Evolutionary conservation across 23 red algal species (phyloP), one percentile per base, ranked within the genome.

Genomic region (Gracilaria caudata): DNA sequence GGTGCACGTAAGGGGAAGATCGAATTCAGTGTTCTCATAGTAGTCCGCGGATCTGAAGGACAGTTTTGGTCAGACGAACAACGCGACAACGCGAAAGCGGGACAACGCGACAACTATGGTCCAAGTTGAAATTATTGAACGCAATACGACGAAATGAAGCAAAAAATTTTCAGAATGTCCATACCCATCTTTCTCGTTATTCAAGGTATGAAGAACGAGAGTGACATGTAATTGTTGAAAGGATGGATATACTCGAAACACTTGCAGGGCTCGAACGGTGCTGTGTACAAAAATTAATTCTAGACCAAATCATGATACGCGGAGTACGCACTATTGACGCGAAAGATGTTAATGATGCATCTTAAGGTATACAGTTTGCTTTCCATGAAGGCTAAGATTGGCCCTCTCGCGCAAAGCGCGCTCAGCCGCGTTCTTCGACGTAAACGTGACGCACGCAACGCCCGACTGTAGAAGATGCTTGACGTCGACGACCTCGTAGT

Each of bases 341-440:
- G 33, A 46, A 17, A 47, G 3, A n/a, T 9, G n/a, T 80, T 89
- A 89, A 7, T 89, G 25, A 79, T 89, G 85, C 36, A 89, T 55
- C 45, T 77, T 89, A 3, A 89, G 55, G 71, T 28, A 28, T 17
- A 89, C 35, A 46, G 44, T 26, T 77, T 89, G 71, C 40, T 63
- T 78, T 51, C 85, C 72, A 16, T 89, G 71, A 39, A 91, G 65
- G 20, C 53, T 56, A 19, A 91, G 40, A 38, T 91, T 91, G 17
- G 76, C 41, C 23, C 87, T 38, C 65, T 91, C 87, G 5, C 87
- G 66, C 61, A 82, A 49, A 66, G 76, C 87, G 20, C 87, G 74
- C 12, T 58, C 33, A 32, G 87, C 87, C 35, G 82, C 87, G 5
- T 47, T 26, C 26, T 73, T 63, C 33, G 87, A 81, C 13, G 26